phyloP scores from a whole-genome alignment of 2,329 filamentous ascomycete genomes.

The Ascocoryne sarcoides region DNA sequence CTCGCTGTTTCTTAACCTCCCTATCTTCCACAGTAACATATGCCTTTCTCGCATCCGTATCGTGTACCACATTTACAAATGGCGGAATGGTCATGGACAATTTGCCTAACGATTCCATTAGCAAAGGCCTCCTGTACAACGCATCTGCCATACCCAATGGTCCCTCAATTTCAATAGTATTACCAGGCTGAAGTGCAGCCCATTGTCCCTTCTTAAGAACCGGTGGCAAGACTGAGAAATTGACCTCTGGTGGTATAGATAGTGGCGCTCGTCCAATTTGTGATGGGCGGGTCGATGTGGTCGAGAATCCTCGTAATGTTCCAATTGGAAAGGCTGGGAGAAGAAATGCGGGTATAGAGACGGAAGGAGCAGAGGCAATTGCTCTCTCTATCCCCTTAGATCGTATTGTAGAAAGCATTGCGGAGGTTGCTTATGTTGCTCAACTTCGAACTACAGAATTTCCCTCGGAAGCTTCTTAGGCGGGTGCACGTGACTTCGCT shows the following conservation, averaged over 20 bases:
- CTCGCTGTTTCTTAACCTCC: conserved; percentile 61
- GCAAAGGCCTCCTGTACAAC: conserved; percentile 5
- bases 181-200: conserved; percentile 47
- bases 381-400: conserved; percentile 51
- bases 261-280: conserved; percentile 81
- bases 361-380: conserved; percentile 37
- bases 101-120: conserved; percentile 45
- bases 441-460: too few relatives aligned
- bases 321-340: conserved; percentile 57
- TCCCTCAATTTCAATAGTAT: conserved; percentile 67
- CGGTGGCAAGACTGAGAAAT: conserved; percentile 60
- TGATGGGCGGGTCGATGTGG: conserved; percentile 56
- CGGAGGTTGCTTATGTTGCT: conserved; percentile 12
- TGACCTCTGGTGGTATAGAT: conserved; percentile 75
- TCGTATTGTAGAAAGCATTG: conserved; percentile 58
- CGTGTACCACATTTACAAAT: conserved; percentile 65
- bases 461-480: too few relatives aligned
- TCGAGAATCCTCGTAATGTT: conserved; percentile 56
- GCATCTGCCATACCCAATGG: conserved; percentile 56
- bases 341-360: conserved; percentile 62
- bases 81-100: conserved; percentile 70
- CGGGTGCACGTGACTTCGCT: too few relatives aligned
- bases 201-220: conserved; percentile 12
- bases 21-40: conserved; percentile 60
- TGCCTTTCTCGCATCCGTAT: conserved; percentile 53